These are phyloP conservation scores for Trichoderma sp. DNA, from an alignment of 2,329 filamentous ascomycete species.

Conservation along the genomic window DNA sequence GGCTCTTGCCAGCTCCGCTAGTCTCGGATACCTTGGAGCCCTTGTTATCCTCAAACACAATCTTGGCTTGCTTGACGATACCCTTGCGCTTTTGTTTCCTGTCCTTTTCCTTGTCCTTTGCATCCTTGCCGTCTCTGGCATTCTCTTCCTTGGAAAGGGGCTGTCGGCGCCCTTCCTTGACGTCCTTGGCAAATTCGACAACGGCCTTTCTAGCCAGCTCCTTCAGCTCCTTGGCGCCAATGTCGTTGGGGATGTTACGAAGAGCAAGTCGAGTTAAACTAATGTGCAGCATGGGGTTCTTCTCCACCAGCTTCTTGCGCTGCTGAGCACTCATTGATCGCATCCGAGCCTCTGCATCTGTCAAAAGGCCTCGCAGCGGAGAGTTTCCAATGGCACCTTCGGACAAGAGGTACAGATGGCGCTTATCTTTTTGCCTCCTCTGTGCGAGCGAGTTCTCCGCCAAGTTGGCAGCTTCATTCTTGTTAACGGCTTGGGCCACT, in stretches of 20 bases:
- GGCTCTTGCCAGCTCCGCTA: slow-evolving; percentile 76
- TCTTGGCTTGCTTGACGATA: slow-evolving; percentile 90
- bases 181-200: slow-evolving; percentile 90
- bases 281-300: slow-evolving; percentile 85
- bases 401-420: slow-evolving; percentile 81
- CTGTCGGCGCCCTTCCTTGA: slow-evolving; percentile 74
- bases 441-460: slow-evolving; percentile 68
- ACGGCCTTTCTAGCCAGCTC: slow-evolving; percentile 88
- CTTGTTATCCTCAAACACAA: slow-evolving; percentile 87
- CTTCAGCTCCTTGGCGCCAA: slow-evolving; percentile 87
- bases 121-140: slow-evolving; percentile 75
- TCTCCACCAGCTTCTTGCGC: slow-evolving; percentile 86
- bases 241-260: slow-evolving; percentile 83
- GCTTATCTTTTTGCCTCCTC: slow-evolving; percentile 80
- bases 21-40: slow-evolving; percentile 82
- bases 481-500: slow-evolving; percentile 82
- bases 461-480: slow-evolving; percentile 75
- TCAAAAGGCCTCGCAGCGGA: slow-evolving; percentile 74
- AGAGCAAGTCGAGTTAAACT: slow-evolving; percentile 88
- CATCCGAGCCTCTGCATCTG: slow-evolving; percentile 81
- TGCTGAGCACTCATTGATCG: slow-evolving; percentile 85
- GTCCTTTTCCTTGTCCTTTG: slow-evolving; percentile 76
- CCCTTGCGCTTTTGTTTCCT: slow-evolving; percentile 81
- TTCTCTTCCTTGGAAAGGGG: slow-evolving; percentile 90
- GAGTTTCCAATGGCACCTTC: slow-evolving; percentile 86